Conservation (phyloP, 2,329 filamentous ascomycete species). For the Sclerotinia sclerotiorum region DNA sequence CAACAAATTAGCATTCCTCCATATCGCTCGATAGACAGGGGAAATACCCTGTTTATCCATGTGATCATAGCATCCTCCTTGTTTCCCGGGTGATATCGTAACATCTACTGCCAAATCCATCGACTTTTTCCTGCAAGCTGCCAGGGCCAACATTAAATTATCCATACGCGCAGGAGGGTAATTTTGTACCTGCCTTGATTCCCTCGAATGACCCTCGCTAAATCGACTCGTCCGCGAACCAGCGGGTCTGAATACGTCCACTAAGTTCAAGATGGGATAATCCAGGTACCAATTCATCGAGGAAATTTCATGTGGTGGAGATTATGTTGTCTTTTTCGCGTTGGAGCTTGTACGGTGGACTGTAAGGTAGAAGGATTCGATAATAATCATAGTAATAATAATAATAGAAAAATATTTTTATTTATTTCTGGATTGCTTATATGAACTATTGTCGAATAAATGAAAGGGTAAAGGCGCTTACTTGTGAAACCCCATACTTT, state of each 20-base stretch:
- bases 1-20: neutral
- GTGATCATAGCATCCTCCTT: neutral
- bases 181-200: slow-evolving; percentile 11
- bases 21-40: slow-evolving; percentile 2
- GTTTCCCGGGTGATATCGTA: slow-evolving; percentile 11
- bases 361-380: neutral
- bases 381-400: neutral
- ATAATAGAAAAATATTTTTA: neutral
- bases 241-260: slow-evolving; percentile 5
- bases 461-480: slow-evolving; percentile 2
- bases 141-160: neutral
- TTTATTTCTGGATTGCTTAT: neutral
- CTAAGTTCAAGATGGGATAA: slow-evolving; percentile 9
- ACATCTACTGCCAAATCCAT: neutral
- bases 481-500: neutral
- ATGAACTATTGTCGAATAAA: slow-evolving; percentile 4
- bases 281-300: slow-evolving; percentile 1
- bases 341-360: slow-evolving; percentile 11
- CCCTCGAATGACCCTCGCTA: neutral
- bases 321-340: neutral
- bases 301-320: slow-evolving; percentile 16
- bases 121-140: neutral
- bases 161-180: neutral
- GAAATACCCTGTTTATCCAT: neutral
- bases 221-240: neutral